Evolutionary conservation across 306 rosid genomes (phyloP).

Genomic region (Neltuma alba): DNA sequence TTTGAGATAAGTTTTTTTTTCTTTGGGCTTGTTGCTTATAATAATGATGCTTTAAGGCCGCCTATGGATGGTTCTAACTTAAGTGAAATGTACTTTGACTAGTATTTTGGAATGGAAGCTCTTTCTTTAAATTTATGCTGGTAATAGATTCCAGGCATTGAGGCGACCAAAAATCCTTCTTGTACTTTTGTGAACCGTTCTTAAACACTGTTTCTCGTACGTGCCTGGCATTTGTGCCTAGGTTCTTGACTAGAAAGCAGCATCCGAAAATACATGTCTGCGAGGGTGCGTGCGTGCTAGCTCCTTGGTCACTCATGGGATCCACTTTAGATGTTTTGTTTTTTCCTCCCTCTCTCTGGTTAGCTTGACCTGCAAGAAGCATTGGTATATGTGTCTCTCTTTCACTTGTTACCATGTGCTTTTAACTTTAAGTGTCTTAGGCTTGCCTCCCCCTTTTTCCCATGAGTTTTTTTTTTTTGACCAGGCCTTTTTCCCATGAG

Average conservation of each 20-base stretch:
- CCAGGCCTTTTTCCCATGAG: background rate
- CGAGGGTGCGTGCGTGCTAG: too few species aligned
- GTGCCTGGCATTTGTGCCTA: slow-evolving; percentile 25
- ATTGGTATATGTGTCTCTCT: background rate
- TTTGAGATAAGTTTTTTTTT: too few species aligned
- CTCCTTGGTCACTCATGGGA: too few species aligned
- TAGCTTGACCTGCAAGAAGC: background rate
- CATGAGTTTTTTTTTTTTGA: too few species aligned
- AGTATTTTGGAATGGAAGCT: too few species aligned
- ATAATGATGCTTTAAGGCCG: too few species aligned
- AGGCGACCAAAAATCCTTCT: slow-evolving; percentile 31
- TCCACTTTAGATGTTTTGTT: background rate
- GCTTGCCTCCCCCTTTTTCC: background rate
- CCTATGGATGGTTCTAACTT: too few species aligned
- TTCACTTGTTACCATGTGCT: background rate
- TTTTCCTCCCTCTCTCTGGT: background rate
- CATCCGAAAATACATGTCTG: slow-evolving; percentile 9
- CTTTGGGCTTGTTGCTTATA: too few species aligned
- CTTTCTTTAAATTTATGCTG: too few species aligned
- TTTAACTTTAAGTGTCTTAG: background rate
- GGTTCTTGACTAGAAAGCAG: slow-evolving; percentile 43
- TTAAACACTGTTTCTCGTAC: background rate
- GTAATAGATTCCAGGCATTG: slow-evolving; percentile 30
- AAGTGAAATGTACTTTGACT: too few species aligned
- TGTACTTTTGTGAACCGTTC: slow-evolving; percentile 10